phyloP scores from a whole-genome alignment of 2,329 filamentous ascomycete species.

The Fusarium fracticaudum region DNA sequence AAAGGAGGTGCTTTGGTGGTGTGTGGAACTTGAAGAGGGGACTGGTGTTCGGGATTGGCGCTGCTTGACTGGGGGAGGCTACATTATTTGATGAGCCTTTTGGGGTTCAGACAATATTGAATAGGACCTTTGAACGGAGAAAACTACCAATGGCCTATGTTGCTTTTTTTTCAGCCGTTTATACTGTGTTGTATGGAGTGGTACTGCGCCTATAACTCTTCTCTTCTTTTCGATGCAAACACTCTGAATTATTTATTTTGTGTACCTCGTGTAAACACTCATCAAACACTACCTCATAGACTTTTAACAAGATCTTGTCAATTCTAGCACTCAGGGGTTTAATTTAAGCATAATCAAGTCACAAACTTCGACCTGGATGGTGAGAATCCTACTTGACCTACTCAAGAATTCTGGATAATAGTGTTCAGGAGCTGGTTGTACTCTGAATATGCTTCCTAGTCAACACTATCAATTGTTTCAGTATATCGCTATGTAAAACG shows the following conservation, averaged over 20 bases:
- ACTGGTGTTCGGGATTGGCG: conserved; percentile 83
- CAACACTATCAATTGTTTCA: not conserved
- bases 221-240: conserved; percentile 11
- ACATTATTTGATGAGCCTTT: conserved; percentile 56
- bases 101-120: not conserved
- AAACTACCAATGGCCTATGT: not conserved
- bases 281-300: not conserved
- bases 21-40: conserved; percentile 90
- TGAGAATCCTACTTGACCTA: not conserved
- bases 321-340: not conserved
- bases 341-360: not conserved
- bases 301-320: not conserved
- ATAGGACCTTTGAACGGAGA: conserved; percentile 1
- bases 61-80: conserved; percentile 72
- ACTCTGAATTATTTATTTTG: not conserved
- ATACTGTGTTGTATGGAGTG: not conserved
- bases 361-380: not conserved
- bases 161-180: not conserved
- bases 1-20: conserved; percentile 96
- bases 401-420: not conserved
- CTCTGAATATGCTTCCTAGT: not conserved
- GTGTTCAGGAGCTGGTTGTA: not conserved
- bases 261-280: not conserved
- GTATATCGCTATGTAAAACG: not conserved
- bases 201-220: not conserved